Conservation (phyloP, 176 grass and related monocot species). For the Melocanna baccifera region DNA sequence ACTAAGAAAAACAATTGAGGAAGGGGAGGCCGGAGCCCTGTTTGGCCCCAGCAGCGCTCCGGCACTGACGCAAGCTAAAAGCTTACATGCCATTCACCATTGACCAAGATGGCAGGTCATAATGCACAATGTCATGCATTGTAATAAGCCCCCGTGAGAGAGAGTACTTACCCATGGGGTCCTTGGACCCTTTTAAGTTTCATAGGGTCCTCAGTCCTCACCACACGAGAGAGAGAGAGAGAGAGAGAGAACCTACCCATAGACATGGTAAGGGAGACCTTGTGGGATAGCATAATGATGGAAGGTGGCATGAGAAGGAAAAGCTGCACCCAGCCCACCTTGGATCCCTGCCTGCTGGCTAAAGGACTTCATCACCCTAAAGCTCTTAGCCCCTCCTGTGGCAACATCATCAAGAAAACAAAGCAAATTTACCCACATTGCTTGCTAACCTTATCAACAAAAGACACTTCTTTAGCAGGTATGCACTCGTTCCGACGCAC, state of each 20-base stretch:
- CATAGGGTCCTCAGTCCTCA: slow-evolving; percentile 7
- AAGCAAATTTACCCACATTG: slow-evolving; percentile 16
- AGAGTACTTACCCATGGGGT: not conserved
- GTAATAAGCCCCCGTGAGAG: slow-evolving; percentile 31
- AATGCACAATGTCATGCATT: slow-evolving; percentile 77
- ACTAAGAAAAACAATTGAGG: too few species aligned
- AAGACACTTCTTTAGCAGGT: slow-evolving; percentile 10
- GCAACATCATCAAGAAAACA: slow-evolving; percentile 3
- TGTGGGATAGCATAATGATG: slow-evolving; percentile 96
- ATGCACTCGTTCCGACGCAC: slow-evolving; percentile 9
- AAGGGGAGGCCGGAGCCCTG: too few species aligned
- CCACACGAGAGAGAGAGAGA: not conserved
- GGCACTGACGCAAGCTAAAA: slow-evolving; percentile 35
- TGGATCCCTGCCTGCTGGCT: slow-evolving; percentile 66
- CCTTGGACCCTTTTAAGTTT: slow-evolving; percentile 23
- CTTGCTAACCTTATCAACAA: slow-evolving; percentile 25
- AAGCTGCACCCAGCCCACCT: slow-evolving; percentile 72
- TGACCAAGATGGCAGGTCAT: slow-evolving; percentile 62
- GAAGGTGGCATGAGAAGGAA: slow-evolving; percentile 78
- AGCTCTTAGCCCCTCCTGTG: slow-evolving; percentile 76
- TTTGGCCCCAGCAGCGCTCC: too few species aligned
- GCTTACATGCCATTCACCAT: slow-evolving; percentile 39
- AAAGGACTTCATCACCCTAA: slow-evolving; percentile 87
- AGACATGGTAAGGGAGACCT: slow-evolving; percentile 90
- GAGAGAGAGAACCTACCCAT: slow-evolving; percentile 46